These are phyloP conservation scores for Adansonia digitata DNA, from an alignment of 345 rosid species.

Conservation along the genomic window DNA sequence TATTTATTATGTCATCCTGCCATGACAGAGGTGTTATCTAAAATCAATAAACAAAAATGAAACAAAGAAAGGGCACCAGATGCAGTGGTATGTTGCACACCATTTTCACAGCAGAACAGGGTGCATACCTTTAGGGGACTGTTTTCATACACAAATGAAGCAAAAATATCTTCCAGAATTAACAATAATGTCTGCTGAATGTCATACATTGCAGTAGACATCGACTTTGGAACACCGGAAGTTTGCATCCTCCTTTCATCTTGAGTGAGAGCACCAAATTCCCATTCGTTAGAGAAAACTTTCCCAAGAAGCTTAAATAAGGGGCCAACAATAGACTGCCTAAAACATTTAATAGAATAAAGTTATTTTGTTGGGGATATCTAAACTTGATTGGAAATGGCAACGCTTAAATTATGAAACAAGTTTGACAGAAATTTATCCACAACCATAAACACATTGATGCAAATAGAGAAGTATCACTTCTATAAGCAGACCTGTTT, in stretches of 20 bases:
- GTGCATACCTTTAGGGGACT: conserved; percentile 47
- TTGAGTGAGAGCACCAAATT: conserved; percentile 16
- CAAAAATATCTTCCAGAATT: conserved; percentile 62
- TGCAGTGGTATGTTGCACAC: neutral
- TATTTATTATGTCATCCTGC: conserved; percentile 49
- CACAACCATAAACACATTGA: neutral
- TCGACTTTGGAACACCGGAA: conserved; percentile 36
- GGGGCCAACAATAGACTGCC: conserved; percentile 69
- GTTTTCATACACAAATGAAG: conserved; percentile 28
- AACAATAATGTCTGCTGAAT: conserved; percentile 60
- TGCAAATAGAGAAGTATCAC: neutral
- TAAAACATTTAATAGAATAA: conserved; percentile 18
- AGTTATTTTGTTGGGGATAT: conserved; percentile 3
- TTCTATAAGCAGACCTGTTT: conserved; percentile 52
- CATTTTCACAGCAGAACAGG: conserved; percentile 9
- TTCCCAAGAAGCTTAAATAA: conserved; percentile 68
- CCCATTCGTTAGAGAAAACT: conserved; percentile 47
- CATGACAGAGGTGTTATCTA: conserved; percentile 12
- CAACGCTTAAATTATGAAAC: conserved; percentile 11
- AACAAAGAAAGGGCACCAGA: neutral
- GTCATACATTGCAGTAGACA: conserved; percentile 30
- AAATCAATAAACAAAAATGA: conserved; percentile 5
- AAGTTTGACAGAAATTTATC: neutral
- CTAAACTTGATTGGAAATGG: conserved; percentile 2
- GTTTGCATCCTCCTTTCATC: conserved; percentile 34